A percentile compares a stretch with the other conserved stretches of the same genome.
Evolutionary conservation across 305 asterid species (phyloP).

Genomic region (Fraxinus sp.): DNA sequence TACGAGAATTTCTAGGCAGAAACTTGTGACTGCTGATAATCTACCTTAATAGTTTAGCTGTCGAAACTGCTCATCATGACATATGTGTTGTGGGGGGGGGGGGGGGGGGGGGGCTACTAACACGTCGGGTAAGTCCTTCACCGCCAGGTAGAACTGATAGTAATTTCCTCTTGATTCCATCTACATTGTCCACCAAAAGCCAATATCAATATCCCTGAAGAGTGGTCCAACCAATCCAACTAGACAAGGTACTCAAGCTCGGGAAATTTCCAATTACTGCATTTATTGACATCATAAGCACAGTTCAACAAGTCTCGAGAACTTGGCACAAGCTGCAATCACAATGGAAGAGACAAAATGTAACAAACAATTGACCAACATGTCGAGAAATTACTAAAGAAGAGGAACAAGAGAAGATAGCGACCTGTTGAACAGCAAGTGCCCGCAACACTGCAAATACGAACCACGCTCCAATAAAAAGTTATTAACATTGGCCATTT

Average conservation of each 20-base stretch:
- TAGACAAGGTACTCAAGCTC: conserved; percentile 47
- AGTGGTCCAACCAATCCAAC: conserved; percentile 48
- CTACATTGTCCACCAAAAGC: conserved; percentile 35
- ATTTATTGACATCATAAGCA: conserved; percentile 61
- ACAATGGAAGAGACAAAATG: not conserved
- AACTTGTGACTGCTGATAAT: conserved; percentile 2
- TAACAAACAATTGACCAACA: not conserved
- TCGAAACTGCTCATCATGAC: conserved; percentile 36
- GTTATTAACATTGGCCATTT: conserved; percentile 61
- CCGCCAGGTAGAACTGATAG: conserved; percentile 35
- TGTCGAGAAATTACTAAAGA: not conserved
- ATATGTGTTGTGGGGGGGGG: too few relatives aligned
- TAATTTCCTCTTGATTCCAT: conserved; percentile 31
- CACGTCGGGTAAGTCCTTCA: conserved; percentile 34
- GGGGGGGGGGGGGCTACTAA: conserved; percentile 24
- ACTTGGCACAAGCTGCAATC: conserved; percentile 75
- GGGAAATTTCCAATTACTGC: conserved; percentile 31
- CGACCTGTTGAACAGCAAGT: conserved; percentile 67
- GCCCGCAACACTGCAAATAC: conserved; percentile 73
- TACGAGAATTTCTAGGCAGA: conserved; percentile 19
- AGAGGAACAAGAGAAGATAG: conserved; percentile 17
- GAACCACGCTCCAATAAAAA: conserved; percentile 69
- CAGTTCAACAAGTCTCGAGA: conserved; percentile 56
- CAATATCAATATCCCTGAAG: conserved; percentile 34
- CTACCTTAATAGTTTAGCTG: conserved; percentile 9